Conservation (phyloP, 352 stramenopile genomes). For the Aphanomyces invadans region DNA sequence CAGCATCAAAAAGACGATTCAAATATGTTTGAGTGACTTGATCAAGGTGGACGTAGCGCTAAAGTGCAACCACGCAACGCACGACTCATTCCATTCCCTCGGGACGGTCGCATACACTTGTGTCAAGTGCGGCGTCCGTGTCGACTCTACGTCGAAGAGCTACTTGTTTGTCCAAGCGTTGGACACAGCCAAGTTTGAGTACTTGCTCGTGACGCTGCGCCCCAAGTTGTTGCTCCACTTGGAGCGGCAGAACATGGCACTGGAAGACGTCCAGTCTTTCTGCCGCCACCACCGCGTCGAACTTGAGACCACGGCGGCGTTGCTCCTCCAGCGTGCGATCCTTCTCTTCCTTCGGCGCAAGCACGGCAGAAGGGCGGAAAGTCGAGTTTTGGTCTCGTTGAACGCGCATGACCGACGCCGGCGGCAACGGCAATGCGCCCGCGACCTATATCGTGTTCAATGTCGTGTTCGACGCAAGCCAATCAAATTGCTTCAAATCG, state of each 20-base stretch:
- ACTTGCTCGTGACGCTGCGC: conserved; percentile 2
- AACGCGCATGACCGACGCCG: background rate
- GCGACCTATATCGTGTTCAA: background rate
- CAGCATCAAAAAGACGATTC: background rate
- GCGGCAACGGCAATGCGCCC: background rate
- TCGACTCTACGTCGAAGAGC: background rate
- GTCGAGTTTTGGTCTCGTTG: background rate
- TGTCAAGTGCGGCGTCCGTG: background rate
- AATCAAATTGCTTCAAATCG: background rate
- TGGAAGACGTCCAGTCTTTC: conserved; percentile 3
- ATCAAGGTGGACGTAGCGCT: background rate
- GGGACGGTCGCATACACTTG: conserved; percentile 8
- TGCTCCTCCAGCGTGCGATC: conserved; percentile 12
- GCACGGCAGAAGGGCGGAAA: background rate
- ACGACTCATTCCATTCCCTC: conserved; percentile 10
- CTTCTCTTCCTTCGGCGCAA: background rate
- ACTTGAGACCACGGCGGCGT: background rate
- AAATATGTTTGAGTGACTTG: background rate
- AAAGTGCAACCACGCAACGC: background rate
- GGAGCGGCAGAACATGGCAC: background rate
- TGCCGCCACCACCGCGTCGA: background rate
- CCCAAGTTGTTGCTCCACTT: background rate
- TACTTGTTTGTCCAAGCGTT: conserved; percentile 9
- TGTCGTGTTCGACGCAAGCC: background rate
- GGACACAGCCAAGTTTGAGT: conserved; percentile 17